These are phyloP conservation scores for Alternaria triticina DNA, from an alignment of 2,329 filamentous ascomycete species.

Conservation along the genomic window DNA sequence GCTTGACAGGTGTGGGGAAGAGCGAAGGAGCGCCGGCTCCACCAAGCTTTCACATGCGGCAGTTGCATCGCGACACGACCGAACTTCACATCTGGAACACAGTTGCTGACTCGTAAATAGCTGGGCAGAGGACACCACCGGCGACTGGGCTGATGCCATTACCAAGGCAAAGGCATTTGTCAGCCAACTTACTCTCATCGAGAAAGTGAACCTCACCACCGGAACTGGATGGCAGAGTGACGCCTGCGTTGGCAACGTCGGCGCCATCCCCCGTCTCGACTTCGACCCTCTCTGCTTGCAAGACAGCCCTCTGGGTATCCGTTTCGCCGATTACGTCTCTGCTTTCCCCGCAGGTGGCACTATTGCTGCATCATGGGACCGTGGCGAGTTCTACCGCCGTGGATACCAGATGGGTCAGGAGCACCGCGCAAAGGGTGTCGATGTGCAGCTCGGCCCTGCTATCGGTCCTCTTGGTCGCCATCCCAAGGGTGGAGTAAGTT, in stretches of 20 bases:
- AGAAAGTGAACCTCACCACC: slow-evolving; percentile 95
- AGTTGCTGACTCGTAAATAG: slow-evolving; percentile 6
- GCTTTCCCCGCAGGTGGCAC: slow-evolving; percentile 82
- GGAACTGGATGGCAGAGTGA: slow-evolving; percentile 73
- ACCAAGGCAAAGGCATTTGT: slow-evolving; percentile 79
- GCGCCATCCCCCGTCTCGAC: slow-evolving; percentile 72
- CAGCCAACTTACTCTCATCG: slow-evolving; percentile 78
- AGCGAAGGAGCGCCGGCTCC: background rate
- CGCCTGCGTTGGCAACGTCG: slow-evolving; percentile 70
- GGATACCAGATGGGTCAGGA: slow-evolving; percentile 78
- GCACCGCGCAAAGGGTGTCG: slow-evolving; percentile 75
- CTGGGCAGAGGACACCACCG: slow-evolving; percentile 76
- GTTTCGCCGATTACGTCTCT: slow-evolving; percentile 78
- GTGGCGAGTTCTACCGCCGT: slow-evolving; percentile 70
- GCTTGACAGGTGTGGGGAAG: background rate
- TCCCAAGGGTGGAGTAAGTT: slow-evolving; percentile 64
- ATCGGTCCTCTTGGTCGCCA: slow-evolving; percentile 74
- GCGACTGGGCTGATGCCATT: slow-evolving; percentile 77
- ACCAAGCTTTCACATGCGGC: background rate
- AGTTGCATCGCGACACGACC: background rate
- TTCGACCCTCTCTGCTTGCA: slow-evolving; percentile 82
- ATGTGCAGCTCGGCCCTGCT: slow-evolving; percentile 77
- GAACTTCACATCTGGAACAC: background rate
- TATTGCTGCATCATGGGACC: slow-evolving; percentile 83
- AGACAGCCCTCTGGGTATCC: slow-evolving; percentile 82